Evolutionary conservation across 2,329 filamentous ascomycete species (phyloP).

Genomic region (Xylaria sp.): DNA sequence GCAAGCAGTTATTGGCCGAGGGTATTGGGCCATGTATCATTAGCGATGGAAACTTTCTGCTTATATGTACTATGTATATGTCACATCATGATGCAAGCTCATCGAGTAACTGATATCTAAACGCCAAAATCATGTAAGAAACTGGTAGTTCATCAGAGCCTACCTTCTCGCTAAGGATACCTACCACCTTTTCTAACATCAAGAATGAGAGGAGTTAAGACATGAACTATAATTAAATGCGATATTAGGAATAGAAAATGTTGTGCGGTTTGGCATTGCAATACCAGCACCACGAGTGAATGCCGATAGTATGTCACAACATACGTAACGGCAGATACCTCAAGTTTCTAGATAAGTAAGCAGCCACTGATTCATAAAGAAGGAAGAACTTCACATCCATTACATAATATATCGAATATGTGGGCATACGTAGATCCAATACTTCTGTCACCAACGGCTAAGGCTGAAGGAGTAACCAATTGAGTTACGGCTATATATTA

Average conservation of each 20-base stretch:
- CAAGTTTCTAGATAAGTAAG: no score
- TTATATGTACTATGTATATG: neutral
- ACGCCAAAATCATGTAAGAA: neutral
- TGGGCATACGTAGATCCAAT: no score
- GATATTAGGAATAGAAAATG: neutral
- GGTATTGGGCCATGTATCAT: neutral
- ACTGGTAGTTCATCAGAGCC: no score
- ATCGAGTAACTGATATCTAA: neutral
- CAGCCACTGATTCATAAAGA: no score
- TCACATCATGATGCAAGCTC: neutral
- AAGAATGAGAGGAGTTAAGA: neutral
- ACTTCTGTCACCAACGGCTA: neutral
- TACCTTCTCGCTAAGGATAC: neutral
- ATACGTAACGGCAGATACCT: no score
- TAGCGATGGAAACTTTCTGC: neutral
- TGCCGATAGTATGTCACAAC: no score
- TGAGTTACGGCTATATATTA: neutral
- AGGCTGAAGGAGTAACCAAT: neutral
- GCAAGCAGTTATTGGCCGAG: neutral
- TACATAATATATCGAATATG: neutral
- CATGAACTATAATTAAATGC: neutral
- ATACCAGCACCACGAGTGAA: no score
- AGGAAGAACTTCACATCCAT: neutral
- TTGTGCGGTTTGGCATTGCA: no score
- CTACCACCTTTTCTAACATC: neutral